Conservation (phyloP, 164 flowering plant species). For the Stephania japonica region DNA sequence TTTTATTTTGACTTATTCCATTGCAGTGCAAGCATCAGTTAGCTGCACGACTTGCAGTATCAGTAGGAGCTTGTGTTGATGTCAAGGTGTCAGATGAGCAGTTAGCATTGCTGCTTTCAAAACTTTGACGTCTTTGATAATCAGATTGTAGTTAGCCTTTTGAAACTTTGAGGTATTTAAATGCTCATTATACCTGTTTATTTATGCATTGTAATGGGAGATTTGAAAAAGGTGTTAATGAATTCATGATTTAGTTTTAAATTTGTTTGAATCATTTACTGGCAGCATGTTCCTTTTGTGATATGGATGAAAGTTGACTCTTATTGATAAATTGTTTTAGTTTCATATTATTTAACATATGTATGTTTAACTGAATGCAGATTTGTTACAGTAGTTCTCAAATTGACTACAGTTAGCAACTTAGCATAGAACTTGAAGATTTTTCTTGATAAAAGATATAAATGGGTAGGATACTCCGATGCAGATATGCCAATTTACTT, state of each 20-base stretch:
- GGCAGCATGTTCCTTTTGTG: neutral
- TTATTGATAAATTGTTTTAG: neutral
- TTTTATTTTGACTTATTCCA: no score
- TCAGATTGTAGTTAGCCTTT: conserved; percentile 6
- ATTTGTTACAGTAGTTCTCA: neutral
- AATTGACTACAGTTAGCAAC: neutral
- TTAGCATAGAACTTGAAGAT: no score
- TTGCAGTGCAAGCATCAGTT: conserved; percentile 92
- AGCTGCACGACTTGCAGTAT: conserved; percentile 83
- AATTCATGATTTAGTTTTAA: neutral
- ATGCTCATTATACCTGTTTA: neutral
- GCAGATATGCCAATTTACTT: no score
- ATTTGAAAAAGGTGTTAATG: neutral
- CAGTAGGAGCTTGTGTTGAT: conserved; percentile 62
- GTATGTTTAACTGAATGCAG: neutral
- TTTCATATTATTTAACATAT: neutral
- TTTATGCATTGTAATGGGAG: neutral
- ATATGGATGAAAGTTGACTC: neutral
- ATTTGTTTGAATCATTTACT: neutral
- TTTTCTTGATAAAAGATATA: no score
- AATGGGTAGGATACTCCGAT: no score
- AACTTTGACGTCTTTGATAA: conserved; percentile 31
- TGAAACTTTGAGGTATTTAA: conserved; percentile 16
- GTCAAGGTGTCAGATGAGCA: conserved; percentile 79
- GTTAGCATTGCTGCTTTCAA: conserved; percentile 62